Evolutionary conservation across 176 grass and related monocot genomes (phyloP).

Genomic region (Cenchrus americanus): DNA sequence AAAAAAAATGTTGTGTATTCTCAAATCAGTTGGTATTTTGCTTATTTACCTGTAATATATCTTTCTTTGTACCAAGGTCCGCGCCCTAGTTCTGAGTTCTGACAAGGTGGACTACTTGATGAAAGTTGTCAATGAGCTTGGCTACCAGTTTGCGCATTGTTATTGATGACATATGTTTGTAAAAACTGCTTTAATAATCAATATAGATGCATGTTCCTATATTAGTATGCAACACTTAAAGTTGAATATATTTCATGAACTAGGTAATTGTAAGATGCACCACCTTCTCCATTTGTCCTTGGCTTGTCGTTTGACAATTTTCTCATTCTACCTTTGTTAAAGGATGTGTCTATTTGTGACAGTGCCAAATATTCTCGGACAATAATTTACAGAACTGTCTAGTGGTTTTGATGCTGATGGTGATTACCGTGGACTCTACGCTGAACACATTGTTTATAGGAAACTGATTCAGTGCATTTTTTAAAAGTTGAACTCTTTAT

Average conservation of each 20-base stretch:
- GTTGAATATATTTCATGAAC: not conserved
- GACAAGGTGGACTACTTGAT: not conserved
- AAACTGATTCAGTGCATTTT: not conserved
- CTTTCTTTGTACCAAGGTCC: not conserved
- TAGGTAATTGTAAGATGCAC: not conserved
- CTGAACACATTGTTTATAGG: not conserved
- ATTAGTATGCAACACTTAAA: not conserved
- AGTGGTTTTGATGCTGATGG: not conserved
- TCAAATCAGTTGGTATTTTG: not conserved
- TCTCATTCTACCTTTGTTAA: not conserved
- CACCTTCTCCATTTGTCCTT: not conserved
- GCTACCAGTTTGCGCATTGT: not conserved
- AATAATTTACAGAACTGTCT: not conserved
- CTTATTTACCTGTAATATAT: not conserved
- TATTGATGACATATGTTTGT: not conserved
- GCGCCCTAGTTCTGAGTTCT: not conserved
- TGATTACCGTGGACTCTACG: not conserved
- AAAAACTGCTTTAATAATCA: constrained; percentile 1
- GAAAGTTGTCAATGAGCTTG: constrained; percentile 4
- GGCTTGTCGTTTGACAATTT: not conserved
- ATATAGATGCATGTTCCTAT: not conserved
- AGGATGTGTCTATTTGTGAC: not conserved
- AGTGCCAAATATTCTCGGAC: not conserved
- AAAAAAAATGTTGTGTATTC: no score
- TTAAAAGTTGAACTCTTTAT: not conserved